These are phyloP conservation scores for Selaginella tamariscina DNA, from an alignment of 75 land plant genomes.

Conservation along the genomic window DNA sequence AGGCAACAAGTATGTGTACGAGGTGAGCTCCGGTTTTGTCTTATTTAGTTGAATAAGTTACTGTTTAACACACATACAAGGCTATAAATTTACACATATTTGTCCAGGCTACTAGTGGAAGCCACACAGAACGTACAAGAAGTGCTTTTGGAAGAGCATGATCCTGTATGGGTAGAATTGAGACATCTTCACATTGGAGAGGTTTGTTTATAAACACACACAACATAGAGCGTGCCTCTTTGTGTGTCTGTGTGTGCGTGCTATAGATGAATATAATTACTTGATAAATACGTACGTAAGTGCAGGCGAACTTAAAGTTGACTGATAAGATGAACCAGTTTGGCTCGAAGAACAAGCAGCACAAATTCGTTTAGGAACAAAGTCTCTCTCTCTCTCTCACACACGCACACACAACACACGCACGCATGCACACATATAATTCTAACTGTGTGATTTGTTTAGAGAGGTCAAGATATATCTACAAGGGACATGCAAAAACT, in stretches of 20 bases:
- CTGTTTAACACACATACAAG: too few species aligned
- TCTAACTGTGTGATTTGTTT: slow-evolving; percentile 9
- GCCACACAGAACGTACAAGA: slow-evolving; percentile 78
- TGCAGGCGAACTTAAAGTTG: slow-evolving; percentile 69
- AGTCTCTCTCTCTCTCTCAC: slow-evolving; percentile 15
- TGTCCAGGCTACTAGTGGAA: slow-evolving; percentile 41
- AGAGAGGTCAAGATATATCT: slow-evolving; percentile 78
- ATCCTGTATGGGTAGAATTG: slow-evolving; percentile 96
- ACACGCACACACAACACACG: too few species aligned
- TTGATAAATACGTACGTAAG: too few species aligned
- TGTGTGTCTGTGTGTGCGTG: too few species aligned
- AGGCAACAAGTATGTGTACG: slow-evolving; percentile 81
- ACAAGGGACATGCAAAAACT: slow-evolving; percentile 92
- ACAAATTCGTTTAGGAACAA: slow-evolving; percentile 74
- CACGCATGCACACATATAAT: too few species aligned
- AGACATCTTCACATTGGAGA: slow-evolving; percentile 91
- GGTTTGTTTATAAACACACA: background rate
- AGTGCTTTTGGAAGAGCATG: slow-evolving; percentile 95
- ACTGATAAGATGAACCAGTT: slow-evolving; percentile 84
- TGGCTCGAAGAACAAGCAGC: slow-evolving; percentile 90
- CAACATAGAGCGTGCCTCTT: background rate
- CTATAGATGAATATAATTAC: too few species aligned
- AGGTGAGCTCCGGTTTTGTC: slow-evolving; percentile 40
- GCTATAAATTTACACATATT: too few species aligned
- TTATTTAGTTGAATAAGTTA: too few species aligned